These are phyloP conservation scores for Dissoconium aciculare DNA, from an alignment of 2,329 filamentous ascomycete genomes.

Conservation along the genomic window DNA sequence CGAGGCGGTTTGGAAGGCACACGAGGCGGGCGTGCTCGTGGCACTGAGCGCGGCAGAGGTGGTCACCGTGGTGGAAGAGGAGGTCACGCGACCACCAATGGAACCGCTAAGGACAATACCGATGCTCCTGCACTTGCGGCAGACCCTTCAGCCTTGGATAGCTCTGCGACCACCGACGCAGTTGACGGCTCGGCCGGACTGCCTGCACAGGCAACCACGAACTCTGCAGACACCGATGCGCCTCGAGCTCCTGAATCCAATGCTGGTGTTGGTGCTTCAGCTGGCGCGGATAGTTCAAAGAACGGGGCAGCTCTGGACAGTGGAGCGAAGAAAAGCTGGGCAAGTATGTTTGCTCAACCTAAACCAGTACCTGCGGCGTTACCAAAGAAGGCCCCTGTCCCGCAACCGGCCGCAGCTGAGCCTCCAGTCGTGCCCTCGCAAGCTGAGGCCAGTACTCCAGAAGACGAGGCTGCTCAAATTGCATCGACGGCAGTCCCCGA, in stretches of 20 bases:
- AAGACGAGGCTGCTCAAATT: conserved; percentile 9
- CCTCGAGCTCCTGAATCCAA: conserved; percentile 31
- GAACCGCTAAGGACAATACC: conserved; percentile 46
- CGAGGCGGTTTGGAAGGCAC: conserved; percentile 35
- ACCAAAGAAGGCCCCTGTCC: conserved; percentile 21
- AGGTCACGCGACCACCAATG: conserved; percentile 43
- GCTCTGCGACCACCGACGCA: conserved; percentile 16
- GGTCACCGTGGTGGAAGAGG: conserved; percentile 46
- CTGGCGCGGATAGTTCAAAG: conserved; percentile 21
- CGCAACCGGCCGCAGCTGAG: conserved; percentile 19
- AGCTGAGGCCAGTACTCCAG: conserved; percentile 19
- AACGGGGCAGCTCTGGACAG: conserved; percentile 24
- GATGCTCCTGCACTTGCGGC: conserved; percentile 47
- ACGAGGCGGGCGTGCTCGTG: conserved; percentile 48
- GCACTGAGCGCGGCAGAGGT: conserved; percentile 39
- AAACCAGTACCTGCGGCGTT: conserved; percentile 35
- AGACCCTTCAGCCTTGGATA: conserved; percentile 51
- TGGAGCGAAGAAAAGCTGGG: conserved; percentile 38
- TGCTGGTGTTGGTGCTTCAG: conserved; percentile 16
- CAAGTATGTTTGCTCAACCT: conserved; percentile 36
- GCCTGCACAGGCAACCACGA: conserved; percentile 9
- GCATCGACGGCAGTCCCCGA: conserved; percentile 16
- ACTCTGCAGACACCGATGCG: conserved; percentile 16
- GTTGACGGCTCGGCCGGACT: conserved; percentile 8
- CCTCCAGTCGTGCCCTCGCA: too few relatives aligned